These are phyloP conservation scores for Boletus bicolor DNA, from an alignment of 768 basidiomycete species.

Conservation along the genomic window DNA sequence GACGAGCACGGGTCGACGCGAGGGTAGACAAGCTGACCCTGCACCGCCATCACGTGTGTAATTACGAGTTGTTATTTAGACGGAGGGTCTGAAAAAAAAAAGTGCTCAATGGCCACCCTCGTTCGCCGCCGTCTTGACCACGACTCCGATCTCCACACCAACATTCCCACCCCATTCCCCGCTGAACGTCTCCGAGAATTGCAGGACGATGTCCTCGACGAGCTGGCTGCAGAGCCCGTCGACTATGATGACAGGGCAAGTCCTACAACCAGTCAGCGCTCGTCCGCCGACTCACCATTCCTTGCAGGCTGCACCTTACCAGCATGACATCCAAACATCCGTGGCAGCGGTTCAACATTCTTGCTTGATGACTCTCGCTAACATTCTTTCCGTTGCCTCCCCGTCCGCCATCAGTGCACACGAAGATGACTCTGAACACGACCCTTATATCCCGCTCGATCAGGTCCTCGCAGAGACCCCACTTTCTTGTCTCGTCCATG, in stretches of 20 bases:
- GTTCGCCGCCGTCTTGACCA: constrained; percentile 6
- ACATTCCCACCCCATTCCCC: constrained; percentile 26
- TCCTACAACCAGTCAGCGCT: background rate
- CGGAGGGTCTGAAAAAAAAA: background rate
- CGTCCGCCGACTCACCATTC: background rate
- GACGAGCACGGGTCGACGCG: background rate
- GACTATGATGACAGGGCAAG: constrained; percentile 19
- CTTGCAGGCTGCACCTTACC: constrained; percentile 9
- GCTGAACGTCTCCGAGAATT: constrained; percentile 8
- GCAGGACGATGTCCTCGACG: constrained; percentile 14
- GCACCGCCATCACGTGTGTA: constrained; percentile 22
- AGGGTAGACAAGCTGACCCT: constrained; percentile 1
- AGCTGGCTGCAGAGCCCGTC: constrained; percentile 23
- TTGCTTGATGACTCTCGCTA: constrained; percentile 70
- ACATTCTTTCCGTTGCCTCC: constrained; percentile 54
- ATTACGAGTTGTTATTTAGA: constrained; percentile 5
- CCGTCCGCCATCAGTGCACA: constrained; percentile 2
- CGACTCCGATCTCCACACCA: constrained; percentile 1
- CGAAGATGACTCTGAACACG: constrained; percentile 56
- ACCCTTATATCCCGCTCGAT: constrained; percentile 4
- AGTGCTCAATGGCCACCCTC: constrained; percentile 29
- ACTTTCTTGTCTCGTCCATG: constrained; percentile 18
- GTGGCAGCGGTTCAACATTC: constrained; percentile 70
- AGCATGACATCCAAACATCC: constrained; percentile 69
- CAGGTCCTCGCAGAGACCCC: constrained; percentile 17